Evolutionary conservation across 768 basidiomycete species (phyloP).

Genomic region (Tephrocybe sp.): DNA sequence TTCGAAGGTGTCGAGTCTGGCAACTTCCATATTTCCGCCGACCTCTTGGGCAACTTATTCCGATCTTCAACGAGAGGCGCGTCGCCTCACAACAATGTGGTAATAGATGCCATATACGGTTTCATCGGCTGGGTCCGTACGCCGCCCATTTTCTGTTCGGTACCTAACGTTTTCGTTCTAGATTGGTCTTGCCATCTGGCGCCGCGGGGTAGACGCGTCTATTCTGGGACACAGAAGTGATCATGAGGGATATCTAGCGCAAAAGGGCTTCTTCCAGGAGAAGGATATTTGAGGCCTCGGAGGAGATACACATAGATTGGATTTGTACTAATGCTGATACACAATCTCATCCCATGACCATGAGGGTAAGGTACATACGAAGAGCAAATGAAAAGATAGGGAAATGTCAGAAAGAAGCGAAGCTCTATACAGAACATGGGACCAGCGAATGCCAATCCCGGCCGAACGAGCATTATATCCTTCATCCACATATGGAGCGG

Average conservation of each 20-base stretch:
- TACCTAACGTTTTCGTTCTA: conserved; percentile 20
- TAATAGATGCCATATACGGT: conserved; percentile 54
- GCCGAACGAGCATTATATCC: conserved; percentile 71
- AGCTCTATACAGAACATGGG: conserved; percentile 35
- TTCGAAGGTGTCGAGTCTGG: conserved; percentile 64
- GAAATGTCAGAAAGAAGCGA: conserved; percentile 58
- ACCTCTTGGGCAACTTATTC: conserved; percentile 70
- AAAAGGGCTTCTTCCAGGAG: conserved; percentile 42
- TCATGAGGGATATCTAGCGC: conserved; percentile 44
- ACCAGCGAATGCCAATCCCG: conserved; percentile 23
- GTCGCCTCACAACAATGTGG: conserved; percentile 57
- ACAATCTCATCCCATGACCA: conserved; percentile 11
- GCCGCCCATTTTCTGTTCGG: conserved; percentile 3
- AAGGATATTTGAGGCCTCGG: conserved; percentile 10
- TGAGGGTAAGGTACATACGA: conserved; percentile 4
- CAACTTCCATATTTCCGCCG: conserved; percentile 76
- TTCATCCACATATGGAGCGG: conserved; percentile 40
- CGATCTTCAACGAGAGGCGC: conserved; percentile 67
- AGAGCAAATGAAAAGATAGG: conserved; percentile 12
- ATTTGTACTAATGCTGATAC: conserved; percentile 6
- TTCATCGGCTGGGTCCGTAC: conserved; percentile 46
- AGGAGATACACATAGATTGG: conserved; percentile 1
- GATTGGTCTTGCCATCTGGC: conserved; percentile 56
- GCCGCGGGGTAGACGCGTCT: conserved; percentile 48
- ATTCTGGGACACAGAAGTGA: conserved; percentile 45